phyloP scores from a whole-genome alignment of 2,329 filamentous ascomycete species.

The Rhynchosporium secalis region DNA sequence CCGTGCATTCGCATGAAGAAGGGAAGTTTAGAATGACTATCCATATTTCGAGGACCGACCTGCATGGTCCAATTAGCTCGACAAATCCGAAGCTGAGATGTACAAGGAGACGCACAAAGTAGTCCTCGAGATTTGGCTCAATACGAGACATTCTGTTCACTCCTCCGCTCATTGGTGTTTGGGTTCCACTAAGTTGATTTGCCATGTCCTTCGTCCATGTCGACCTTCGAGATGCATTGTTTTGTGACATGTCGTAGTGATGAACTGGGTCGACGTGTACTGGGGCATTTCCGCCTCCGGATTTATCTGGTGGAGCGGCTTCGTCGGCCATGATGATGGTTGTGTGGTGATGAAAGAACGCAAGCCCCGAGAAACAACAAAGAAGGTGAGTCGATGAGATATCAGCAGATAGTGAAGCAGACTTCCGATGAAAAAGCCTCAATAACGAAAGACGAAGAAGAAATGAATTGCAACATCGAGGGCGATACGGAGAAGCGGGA shows the following conservation, averaged over 20 bases:
- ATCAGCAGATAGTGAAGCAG: slow-evolving; percentile 1
- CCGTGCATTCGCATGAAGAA: slow-evolving; percentile 75
- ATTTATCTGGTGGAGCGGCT: slow-evolving; percentile 8
- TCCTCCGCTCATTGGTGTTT: slow-evolving; percentile 27
- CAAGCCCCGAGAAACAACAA: slow-evolving; percentile 4
- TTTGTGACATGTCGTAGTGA: slow-evolving; percentile 11
- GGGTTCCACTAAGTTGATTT: slow-evolving; percentile 20
- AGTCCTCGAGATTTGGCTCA: slow-evolving; percentile 26
- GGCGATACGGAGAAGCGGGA: slow-evolving; percentile 2
- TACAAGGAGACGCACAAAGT: slow-evolving; percentile 32
- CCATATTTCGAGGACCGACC: slow-evolving; percentile 65
- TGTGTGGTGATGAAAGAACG: slow-evolving; percentile 4
- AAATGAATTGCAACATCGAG: neutral
- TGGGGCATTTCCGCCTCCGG: slow-evolving; percentile 11
- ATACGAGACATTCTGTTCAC: slow-evolving; percentile 9
- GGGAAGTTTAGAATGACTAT: slow-evolving; percentile 75
- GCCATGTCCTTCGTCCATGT: slow-evolving; percentile 25
- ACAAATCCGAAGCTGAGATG: neutral
- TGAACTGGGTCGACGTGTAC: slow-evolving; percentile 17
- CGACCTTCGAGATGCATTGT: slow-evolving; percentile 17
- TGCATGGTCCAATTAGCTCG: slow-evolving; percentile 15
- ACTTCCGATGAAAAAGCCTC: slow-evolving; percentile 1
- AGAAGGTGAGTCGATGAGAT: neutral
- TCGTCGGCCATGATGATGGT: slow-evolving; percentile 27
- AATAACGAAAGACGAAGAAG: neutral